Percentiles rank a stretch among this genome's conserved stretches.
phyloP scores from a whole-genome alignment of 495 filamentous ascomycete species.

The Penicillium nucicola region DNA sequence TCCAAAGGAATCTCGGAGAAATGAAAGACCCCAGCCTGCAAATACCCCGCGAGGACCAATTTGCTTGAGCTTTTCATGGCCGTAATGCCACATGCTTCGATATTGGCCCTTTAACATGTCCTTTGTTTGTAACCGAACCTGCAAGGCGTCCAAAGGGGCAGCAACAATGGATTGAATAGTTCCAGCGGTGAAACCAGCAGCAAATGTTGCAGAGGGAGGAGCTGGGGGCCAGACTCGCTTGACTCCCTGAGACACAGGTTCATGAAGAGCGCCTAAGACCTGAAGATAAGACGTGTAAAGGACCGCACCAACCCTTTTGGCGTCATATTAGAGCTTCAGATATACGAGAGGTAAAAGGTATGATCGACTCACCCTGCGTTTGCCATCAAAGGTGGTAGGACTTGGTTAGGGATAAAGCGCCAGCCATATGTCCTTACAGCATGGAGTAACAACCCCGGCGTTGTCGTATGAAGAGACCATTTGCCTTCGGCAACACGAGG shows the following conservation, averaged over 20 bases:
- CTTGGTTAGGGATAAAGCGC: slow-evolving; percentile 83
- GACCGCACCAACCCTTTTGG: slow-evolving; percentile 67
- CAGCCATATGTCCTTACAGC: slow-evolving; percentile 79
- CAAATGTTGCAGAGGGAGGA: slow-evolving; percentile 59
- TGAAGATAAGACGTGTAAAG: slow-evolving; percentile 88
- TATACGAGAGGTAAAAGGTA: neutral
- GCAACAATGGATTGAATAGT: slow-evolving; percentile 76
- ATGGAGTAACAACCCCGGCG: slow-evolving; percentile 74
- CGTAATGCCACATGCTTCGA: slow-evolving; percentile 80
- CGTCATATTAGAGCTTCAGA: neutral
- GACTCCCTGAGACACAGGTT: slow-evolving; percentile 62
- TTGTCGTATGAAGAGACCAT: slow-evolving; percentile 72
- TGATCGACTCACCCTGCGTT: slow-evolving; percentile 58
- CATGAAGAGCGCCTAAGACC: slow-evolving; percentile 67
- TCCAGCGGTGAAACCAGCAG: slow-evolving; percentile 75
- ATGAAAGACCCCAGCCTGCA: slow-evolving; percentile 74
- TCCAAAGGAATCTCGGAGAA: slow-evolving; percentile 78
- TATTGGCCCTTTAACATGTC: slow-evolving; percentile 68
- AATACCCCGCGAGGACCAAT: slow-evolving; percentile 82
- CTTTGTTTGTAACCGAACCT: slow-evolving; percentile 70
- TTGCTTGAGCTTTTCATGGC: slow-evolving; percentile 64
- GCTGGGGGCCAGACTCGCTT: slow-evolving; percentile 78
- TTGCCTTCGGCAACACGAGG: slow-evolving; percentile 52
- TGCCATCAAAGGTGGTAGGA: slow-evolving; percentile 79
- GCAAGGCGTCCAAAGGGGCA: slow-evolving; percentile 84